These are phyloP conservation scores for Helianthus tuberosus DNA, from an alignment of 129 eudicot genomes.

Conservation along the genomic window DNA sequence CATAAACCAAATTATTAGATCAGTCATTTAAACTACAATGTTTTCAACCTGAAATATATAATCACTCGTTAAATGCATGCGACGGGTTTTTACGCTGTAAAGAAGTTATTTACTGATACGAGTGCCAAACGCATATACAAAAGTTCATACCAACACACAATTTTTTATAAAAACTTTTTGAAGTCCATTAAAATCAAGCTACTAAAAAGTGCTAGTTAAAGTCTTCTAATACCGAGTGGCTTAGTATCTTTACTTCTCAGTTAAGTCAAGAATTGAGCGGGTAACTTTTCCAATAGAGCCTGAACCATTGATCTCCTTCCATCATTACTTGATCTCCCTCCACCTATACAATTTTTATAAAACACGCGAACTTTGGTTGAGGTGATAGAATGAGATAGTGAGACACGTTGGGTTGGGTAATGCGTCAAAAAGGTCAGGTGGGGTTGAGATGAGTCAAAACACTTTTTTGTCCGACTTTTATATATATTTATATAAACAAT, in stretches of 20 bases:
- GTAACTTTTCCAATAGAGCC: constrained; percentile 80
- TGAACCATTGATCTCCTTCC: constrained; percentile 59
- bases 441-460: background rate
- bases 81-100: no score
- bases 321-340: constrained; percentile 19
- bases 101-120: background rate
- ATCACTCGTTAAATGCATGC: no score
- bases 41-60: no score
- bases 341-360: constrained; percentile 46
- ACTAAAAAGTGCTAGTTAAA: background rate
- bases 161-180: no score
- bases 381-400: background rate
- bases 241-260: constrained; percentile 80
- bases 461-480: no score
- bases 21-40: no score
- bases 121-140: background rate
- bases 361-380: background rate
- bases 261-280: constrained; percentile 82
- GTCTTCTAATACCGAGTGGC: constrained; percentile 42
- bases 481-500: no score
- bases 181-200: background rate
- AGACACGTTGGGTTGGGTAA: background rate
- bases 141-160: background rate
- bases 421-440: background rate
- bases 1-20: no score